phyloP scores from a whole-genome alignment of 1,284 basidiomycete species.

The Ganoderma meredithae region DNA sequence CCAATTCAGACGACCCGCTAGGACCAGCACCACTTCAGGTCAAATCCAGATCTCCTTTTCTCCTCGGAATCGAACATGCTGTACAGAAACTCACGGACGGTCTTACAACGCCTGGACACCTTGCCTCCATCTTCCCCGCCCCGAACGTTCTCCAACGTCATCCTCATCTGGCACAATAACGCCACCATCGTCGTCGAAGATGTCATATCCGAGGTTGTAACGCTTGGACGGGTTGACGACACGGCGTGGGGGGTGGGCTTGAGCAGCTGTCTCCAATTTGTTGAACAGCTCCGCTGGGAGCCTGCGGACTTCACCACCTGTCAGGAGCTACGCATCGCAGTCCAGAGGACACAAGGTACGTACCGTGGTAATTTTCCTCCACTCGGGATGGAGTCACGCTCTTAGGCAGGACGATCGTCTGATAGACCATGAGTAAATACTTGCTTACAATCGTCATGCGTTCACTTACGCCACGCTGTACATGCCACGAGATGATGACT shows the following conservation, averaged over 20 bases:
- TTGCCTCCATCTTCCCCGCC: background rate
- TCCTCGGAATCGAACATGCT: background rate
- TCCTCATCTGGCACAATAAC: constrained; percentile 27
- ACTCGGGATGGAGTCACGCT: constrained; percentile 79
- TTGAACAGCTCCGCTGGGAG: constrained; percentile 64
- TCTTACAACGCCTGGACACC: background rate
- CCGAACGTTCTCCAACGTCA: background rate
- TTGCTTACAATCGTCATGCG: background rate
- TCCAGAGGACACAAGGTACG: constrained; percentile 26
- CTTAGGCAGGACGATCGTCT: constrained; percentile 81
- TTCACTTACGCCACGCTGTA: constrained; percentile 72
- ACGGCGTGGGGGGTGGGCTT: constrained; percentile 59
- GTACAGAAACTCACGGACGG: constrained; percentile 3
- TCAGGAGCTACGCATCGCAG: background rate
- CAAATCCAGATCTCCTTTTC: background rate
- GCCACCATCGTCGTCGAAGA: constrained; percentile 57
- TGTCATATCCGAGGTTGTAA: constrained; percentile 69
- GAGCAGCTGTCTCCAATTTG: constrained; percentile 66
- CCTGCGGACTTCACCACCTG: constrained; percentile 49
- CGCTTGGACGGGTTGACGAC: constrained; percentile 65
- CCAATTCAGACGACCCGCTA: background rate
- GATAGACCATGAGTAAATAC: background rate
- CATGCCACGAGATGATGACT: constrained; percentile 81
- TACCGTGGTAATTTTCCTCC: constrained; percentile 72
- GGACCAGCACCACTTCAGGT: background rate